phyloP scores from a whole-genome alignment of 2,329 filamentous ascomycete species.

The Trichophyton equinum region DNA sequence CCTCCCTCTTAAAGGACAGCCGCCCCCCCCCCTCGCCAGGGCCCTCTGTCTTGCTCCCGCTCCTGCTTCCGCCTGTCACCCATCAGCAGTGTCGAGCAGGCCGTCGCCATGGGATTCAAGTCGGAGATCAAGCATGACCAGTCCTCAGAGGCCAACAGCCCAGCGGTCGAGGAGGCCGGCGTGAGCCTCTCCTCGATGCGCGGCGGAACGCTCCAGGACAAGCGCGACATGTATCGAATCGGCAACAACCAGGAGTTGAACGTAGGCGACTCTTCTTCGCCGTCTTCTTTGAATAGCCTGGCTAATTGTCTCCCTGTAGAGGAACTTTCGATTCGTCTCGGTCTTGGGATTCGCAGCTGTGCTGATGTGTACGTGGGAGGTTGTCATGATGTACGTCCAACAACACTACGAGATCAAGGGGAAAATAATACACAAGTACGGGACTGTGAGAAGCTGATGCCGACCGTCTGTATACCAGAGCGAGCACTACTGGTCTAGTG shows the following conservation, averaged over 20 bases:
- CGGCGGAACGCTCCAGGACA: constrained; percentile 20
- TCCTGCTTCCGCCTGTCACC: background rate
- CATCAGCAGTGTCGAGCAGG: background rate
- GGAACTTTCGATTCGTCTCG: constrained; percentile 26
- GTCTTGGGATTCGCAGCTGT: constrained; percentile 25
- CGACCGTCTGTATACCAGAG: constrained; percentile 2
- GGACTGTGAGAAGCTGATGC: background rate
- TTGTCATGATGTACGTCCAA: constrained; percentile 10
- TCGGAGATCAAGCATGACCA: background rate
- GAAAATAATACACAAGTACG: background rate
- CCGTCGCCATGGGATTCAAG: background rate
- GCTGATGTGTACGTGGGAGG: constrained; percentile 16
- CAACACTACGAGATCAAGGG: background rate
- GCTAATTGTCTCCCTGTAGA: constrained; percentile 12
- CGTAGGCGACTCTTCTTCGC: constrained; percentile 11
- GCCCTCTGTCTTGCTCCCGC: background rate
- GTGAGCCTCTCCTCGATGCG: background rate
- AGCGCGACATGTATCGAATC: constrained; percentile 24
- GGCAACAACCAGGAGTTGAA: constrained; percentile 24
- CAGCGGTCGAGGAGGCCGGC: background rate
- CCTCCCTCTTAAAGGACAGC: background rate
- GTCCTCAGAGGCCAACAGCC: background rate
- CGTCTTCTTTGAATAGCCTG: too few relatives aligned
- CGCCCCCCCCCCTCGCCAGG: background rate
- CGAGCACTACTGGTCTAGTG: constrained; percentile 9